phyloP scores from a whole-genome alignment of 768 basidiomycete species.

The Pholiota molesta region DNA sequence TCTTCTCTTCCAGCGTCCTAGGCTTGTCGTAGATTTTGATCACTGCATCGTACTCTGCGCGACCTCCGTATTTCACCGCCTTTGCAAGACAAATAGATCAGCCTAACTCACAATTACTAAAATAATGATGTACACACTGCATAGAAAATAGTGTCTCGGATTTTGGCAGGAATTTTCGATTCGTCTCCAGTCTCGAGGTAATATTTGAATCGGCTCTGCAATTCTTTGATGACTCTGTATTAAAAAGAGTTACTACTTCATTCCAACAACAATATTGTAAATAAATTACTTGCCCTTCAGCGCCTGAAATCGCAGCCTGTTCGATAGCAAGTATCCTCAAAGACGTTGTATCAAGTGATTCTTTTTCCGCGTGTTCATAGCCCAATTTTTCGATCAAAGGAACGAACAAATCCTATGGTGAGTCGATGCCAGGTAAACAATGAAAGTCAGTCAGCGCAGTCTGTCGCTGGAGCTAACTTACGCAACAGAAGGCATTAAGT shows the following conservation, averaged over 20 bases:
- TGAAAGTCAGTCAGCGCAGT: background rate
- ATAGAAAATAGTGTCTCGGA: slow-evolving; percentile 59
- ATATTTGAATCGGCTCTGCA: slow-evolving; percentile 68
- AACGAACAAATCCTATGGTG: slow-evolving; percentile 56
- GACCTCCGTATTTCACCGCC: slow-evolving; percentile 78
- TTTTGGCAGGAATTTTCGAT: slow-evolving; percentile 78
- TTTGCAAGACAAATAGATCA: slow-evolving; percentile 24
- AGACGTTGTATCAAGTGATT: slow-evolving; percentile 68
- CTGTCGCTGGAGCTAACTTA: slow-evolving; percentile 31
- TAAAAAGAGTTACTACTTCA: slow-evolving; percentile 9
- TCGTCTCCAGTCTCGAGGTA: slow-evolving; percentile 76
- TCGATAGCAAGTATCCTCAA: slow-evolving; percentile 76
- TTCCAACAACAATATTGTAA: background rate
- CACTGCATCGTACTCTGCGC: slow-evolving; percentile 73
- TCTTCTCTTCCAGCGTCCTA: slow-evolving; percentile 71
- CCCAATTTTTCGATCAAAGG: slow-evolving; percentile 83
- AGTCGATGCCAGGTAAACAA: background rate
- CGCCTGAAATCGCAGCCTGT: slow-evolving; percentile 41
- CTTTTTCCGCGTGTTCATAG: slow-evolving; percentile 68
- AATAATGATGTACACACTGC: slow-evolving; percentile 40
- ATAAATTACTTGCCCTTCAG: slow-evolving; percentile 27
- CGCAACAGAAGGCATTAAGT: slow-evolving; percentile 64
- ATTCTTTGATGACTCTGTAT: slow-evolving; percentile 71
- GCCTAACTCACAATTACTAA: background rate
- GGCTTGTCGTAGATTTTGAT: slow-evolving; percentile 71